These are phyloP conservation scores for Tuber magnatum DNA, from an alignment of 495 filamentous ascomycete genomes.

Conservation along the genomic window DNA sequence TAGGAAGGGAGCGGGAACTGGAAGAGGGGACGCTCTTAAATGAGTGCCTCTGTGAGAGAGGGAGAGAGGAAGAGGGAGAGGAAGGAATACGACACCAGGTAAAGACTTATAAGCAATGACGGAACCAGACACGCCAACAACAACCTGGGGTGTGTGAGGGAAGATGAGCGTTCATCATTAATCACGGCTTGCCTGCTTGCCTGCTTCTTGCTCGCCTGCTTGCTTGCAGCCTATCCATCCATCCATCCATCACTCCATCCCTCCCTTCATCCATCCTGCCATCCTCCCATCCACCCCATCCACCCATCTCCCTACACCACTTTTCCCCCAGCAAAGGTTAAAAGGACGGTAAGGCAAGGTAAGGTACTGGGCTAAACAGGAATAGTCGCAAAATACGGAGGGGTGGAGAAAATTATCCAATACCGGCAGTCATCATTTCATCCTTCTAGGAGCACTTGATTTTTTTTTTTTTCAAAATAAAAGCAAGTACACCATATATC, in stretches of 20 bases:
- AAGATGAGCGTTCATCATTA: neutral
- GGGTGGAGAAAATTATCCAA: neutral
- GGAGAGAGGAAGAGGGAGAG: neutral
- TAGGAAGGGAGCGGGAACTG: constrained; percentile 20
- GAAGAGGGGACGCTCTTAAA: constrained; percentile 32
- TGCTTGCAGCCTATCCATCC: neutral
- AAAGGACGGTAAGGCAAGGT: constrained; percentile 21
- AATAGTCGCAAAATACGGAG: constrained; percentile 2
- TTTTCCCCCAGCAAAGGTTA: constrained; percentile 18
- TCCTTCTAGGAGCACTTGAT: neutral
- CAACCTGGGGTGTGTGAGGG: constrained; percentile 14
- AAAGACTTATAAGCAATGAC: constrained; percentile 36
- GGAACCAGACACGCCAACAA: constrained; percentile 33
- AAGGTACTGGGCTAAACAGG: constrained; percentile 21
- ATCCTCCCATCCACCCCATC: neutral
- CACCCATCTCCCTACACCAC: neutral
- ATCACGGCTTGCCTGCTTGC: constrained; percentile 1
- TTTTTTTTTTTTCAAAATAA: neutral
- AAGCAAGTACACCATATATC: neutral
- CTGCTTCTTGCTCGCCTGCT: neutral
- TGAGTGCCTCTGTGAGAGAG: constrained; percentile 5
- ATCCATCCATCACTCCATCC: neutral
- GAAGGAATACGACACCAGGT: constrained; percentile 25
- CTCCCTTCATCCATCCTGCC: neutral
- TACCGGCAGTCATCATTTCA: neutral